Conservation (phyloP, 2,329 filamentous ascomycete genomes). For the Fusarium odoratissimum region DNA sequence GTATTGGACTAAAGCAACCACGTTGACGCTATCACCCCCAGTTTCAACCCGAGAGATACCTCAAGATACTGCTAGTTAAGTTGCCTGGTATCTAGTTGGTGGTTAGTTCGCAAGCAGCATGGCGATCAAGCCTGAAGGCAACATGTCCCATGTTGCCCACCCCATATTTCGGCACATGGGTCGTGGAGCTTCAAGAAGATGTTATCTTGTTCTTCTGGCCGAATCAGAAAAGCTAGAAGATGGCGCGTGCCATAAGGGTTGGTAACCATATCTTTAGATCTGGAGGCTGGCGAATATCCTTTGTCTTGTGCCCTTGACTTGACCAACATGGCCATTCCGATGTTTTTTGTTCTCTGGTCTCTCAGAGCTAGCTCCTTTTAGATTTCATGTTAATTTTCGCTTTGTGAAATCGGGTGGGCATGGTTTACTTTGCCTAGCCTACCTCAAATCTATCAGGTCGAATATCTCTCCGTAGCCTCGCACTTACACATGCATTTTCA, state of each 20-base stretch:
- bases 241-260: constrained; percentile 11
- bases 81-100: not conserved
- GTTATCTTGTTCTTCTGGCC: constrained; percentile 4
- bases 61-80: not conserved
- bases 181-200: not conserved
- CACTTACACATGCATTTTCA: constrained; percentile 3
- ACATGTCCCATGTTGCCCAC: not conserved
- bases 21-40: not conserved
- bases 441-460: not conserved
- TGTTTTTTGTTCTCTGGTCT: not conserved
- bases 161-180: constrained; percentile 3
- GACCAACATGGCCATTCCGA: not conserved
- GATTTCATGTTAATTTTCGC: not conserved
- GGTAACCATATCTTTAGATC: not conserved
- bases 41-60: not conserved
- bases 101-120: not conserved
- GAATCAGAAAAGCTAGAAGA: constrained; percentile 10
- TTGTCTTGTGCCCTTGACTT: constrained; percentile 4
- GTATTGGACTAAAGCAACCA: not conserved
- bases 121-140: constrained; percentile 1
- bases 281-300: constrained; percentile 5
- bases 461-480: constrained; percentile 1
- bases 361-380: not conserved
- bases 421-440: not conserved
- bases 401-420: not conserved